Percentiles rank a stretch among this genome's conserved stretches.
Evolutionary conservation across 495 filamentous ascomycete species (phyloP).

Genomic region (Bacidia rubella): DNA sequence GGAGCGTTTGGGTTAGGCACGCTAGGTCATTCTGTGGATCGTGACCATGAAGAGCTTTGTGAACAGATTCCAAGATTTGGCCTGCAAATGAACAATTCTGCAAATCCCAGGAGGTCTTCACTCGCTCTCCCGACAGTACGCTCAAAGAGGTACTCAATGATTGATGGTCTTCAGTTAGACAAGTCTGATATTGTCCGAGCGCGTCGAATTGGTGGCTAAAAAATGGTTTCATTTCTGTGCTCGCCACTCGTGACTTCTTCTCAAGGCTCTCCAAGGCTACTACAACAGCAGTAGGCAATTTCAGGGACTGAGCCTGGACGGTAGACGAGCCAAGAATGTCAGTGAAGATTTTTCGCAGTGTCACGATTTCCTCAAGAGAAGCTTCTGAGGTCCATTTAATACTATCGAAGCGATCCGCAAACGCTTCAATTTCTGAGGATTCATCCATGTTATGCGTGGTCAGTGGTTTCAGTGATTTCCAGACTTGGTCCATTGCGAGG

Average conservation of each 20-base stretch:
- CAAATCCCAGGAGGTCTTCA: not conserved
- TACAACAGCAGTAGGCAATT: not conserved
- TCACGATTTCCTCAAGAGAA: constrained; percentile 27
- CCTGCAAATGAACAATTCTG: not conserved
- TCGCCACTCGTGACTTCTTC: too few relatives aligned
- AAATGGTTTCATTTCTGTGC: constrained; percentile 11
- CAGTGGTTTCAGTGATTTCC: constrained; percentile 56
- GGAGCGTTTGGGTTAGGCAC: not conserved
- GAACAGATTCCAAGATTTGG: not conserved
- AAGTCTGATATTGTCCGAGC: constrained; percentile 15
- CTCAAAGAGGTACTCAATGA: not conserved
- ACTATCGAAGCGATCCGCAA: constrained; percentile 63
- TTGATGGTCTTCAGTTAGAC: not conserved
- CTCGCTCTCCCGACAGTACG: not conserved
- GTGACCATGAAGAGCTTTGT: not conserved
- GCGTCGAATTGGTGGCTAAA: constrained; percentile 14
- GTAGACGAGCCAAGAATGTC: not conserved
- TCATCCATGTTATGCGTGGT: constrained; percentile 40
- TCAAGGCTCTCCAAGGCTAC: not conserved
- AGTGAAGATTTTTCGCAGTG: constrained; percentile 29
- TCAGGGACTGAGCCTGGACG: not conserved
- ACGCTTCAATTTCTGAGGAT: constrained; percentile 45
- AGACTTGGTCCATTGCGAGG: constrained; percentile 72
- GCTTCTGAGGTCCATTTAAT: constrained; percentile 33
- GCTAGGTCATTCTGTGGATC: not conserved